phyloP scores from a whole-genome alignment of 768 basidiomycete species.

The Amanita subjunquillea region DNA sequence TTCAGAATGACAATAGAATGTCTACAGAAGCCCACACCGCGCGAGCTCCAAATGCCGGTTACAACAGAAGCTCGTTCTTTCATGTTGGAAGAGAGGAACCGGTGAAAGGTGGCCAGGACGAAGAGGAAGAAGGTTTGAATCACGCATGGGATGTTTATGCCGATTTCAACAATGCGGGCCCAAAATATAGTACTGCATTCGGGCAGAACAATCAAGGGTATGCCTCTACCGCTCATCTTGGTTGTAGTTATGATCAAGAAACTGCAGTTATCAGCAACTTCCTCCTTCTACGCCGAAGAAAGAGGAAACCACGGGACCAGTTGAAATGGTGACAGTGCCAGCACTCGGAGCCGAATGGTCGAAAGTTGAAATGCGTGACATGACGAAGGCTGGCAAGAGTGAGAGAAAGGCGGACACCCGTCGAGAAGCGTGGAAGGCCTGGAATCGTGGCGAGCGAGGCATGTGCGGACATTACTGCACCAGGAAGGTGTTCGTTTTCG shows the following conservation, averaged over 20 bases:
- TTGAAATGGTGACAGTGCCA: conserved; percentile 89
- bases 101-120: conserved; percentile 68
- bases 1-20: conserved; percentile 31
- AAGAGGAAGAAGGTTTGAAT: conserved; percentile 38
- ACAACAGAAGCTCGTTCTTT: conserved; percentile 63
- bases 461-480: conserved; percentile 77
- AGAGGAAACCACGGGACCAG: conserved; percentile 35
- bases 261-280: conserved; percentile 34
- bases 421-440: conserved; percentile 56
- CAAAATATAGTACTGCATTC: conserved; percentile 61
- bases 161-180: conserved; percentile 84
- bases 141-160: conserved; percentile 74
- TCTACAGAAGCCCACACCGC: conserved; percentile 36
- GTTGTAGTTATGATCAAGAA: conserved; percentile 9
- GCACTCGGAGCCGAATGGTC: conserved; percentile 89
- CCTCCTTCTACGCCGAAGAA: conserved; percentile 24
- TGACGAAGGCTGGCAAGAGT: conserved; percentile 62
- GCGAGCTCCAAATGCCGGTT: conserved; percentile 40
- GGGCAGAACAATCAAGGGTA: conserved; percentile 37
- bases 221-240: conserved; percentile 13
- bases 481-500: conserved; percentile 58
- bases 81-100: conserved; percentile 66
- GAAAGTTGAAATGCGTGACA: conserved; percentile 62
- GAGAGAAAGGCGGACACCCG: conserved; percentile 49
- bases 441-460: conserved; percentile 73